Base-by-base conservation (phyloP, 192 early-diverging fungal genomes). In the Gorgonomyces haynaldii region DNA sequence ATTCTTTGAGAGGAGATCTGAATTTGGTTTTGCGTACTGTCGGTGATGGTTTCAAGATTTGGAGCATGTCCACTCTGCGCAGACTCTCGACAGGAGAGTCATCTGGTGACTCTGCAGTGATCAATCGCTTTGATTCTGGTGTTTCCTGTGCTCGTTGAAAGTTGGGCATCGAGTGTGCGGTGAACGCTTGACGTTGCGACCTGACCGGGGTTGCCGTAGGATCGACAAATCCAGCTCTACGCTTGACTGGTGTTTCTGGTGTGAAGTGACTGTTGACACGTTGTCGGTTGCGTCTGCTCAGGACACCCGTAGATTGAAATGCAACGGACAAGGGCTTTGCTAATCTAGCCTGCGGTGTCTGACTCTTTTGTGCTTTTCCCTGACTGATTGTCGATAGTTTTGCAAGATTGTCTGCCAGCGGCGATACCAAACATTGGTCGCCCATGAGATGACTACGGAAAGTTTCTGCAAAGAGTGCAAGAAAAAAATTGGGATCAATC, bases 291-390 rank as follows among this genome's bases (percentile, higher is more conserved):
- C 54, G 58, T 42, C 50, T 61, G 7, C 58, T 57, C 7, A 68
- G 35, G 10, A 68, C 28, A 1, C 66, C 66, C 6, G 66, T 63
- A 24, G 66, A 64, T 36, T 65, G 60, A 25, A 68, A 68, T 3
- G 61, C 66, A 13, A 51, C 32, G 9, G 61, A 45, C 17, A 56
- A 36, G 2, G 66, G 66, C 36, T 61, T 64, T 3, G 61, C 66
- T 12, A 68, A 28, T 16, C 42, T 43, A 7, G 25, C 25, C 25
- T 28, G 15, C 23, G 42, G 42, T 15, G 42, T 43, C 25, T 28
- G 6, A 28, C 22, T 43, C 25, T n/a, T n/a, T n/a, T n/a, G n/a
- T n/a, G n/a, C n/a, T n/a, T n/a, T n/a, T n/a, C n/a, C n/a, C n/a
- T n/a, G n/a, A n/a, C n/a, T n/a, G n/a, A n/a, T n/a, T n/a, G n/a